These are phyloP conservation scores for Cajanus cajan DNA, from an alignment of 306 rosid species.

Conservation along the genomic window DNA sequence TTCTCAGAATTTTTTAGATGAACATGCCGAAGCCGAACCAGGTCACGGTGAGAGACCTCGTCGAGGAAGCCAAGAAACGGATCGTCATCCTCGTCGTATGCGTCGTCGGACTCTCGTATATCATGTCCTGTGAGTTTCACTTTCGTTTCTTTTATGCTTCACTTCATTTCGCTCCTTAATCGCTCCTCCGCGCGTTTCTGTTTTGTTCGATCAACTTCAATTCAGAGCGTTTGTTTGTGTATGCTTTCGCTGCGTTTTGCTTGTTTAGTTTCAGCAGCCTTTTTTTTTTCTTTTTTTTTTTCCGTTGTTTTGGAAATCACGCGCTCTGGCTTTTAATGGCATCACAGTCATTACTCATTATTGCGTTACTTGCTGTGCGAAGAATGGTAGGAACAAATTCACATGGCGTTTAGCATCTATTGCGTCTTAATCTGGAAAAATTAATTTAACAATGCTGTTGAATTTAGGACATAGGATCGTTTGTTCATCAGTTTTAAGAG, in stretches of 20 bases:
- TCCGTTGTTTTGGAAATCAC: background rate
- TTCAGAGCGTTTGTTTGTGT: background rate
- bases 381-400: slow-evolving; percentile 6
- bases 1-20: slow-evolving; percentile 10
- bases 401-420: background rate
- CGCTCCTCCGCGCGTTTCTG: background rate
- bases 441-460: slow-evolving; percentile 8
- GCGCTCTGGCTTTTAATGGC: background rate
- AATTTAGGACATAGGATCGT: background rate
- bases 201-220: background rate
- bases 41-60: slow-evolving; percentile 79
- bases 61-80: slow-evolving; percentile 94
- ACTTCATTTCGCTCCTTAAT: background rate
- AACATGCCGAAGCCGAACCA: slow-evolving; percentile 46
- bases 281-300: background rate
- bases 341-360: background rate
- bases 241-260: background rate
- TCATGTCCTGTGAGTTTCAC: slow-evolving; percentile 81
- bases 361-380: background rate
- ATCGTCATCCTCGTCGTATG: slow-evolving; percentile 70
- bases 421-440: slow-evolving; percentile 11
- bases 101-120: slow-evolving; percentile 87
- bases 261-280: slow-evolving; percentile 8
- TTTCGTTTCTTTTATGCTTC: background rate
- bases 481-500: background rate